Conservation (phyloP, 805 yeast species). For the Cyberlindnera americana region DNA sequence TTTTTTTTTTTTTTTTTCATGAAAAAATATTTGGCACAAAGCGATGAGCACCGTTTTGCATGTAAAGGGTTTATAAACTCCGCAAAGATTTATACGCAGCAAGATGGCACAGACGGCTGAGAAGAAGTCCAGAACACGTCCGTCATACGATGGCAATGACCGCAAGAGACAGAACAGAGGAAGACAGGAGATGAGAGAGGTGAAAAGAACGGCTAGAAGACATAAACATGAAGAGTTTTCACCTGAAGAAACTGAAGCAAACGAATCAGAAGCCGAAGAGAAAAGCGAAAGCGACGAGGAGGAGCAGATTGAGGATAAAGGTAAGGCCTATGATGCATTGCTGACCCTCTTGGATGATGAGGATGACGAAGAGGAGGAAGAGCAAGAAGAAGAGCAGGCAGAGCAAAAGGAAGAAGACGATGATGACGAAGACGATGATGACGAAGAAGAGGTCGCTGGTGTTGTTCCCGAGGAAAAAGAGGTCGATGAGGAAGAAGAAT, state of each 20-base stretch:
- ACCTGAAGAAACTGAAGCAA: conserved; percentile 13
- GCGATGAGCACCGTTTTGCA: too few species aligned
- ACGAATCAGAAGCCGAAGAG: conserved; percentile 12
- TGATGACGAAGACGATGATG: conserved; percentile 22
- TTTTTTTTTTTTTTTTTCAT: too few species aligned
- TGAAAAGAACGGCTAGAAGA: conserved; percentile 53
- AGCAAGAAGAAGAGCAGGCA: conserved; percentile 19
- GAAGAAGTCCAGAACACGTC: neutral
- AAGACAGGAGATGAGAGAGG: conserved; percentile 55
- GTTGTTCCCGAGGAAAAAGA: conserved; percentile 28
- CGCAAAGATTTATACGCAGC: too few species aligned
- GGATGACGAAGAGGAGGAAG: conserved; percentile 21
- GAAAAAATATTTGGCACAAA: too few species aligned
- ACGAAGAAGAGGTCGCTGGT: conserved; percentile 28
- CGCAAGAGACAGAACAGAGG: conserved; percentile 39
- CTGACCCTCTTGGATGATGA: conserved; percentile 39
- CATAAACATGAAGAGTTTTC: conserved; percentile 35
- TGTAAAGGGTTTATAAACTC: too few species aligned
- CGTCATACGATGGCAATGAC: conserved; percentile 6
- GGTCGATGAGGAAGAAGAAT: conserved; percentile 29
- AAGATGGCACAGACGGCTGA: too few species aligned
- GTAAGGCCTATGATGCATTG: conserved; percentile 63
- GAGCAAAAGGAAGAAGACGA: conserved; percentile 23
- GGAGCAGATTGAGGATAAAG: conserved; percentile 27
- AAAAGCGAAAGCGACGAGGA: conserved; percentile 17